These are phyloP conservation scores for Plantago major DNA, from an alignment of 257 asterid genomes.

Conservation along the genomic window DNA sequence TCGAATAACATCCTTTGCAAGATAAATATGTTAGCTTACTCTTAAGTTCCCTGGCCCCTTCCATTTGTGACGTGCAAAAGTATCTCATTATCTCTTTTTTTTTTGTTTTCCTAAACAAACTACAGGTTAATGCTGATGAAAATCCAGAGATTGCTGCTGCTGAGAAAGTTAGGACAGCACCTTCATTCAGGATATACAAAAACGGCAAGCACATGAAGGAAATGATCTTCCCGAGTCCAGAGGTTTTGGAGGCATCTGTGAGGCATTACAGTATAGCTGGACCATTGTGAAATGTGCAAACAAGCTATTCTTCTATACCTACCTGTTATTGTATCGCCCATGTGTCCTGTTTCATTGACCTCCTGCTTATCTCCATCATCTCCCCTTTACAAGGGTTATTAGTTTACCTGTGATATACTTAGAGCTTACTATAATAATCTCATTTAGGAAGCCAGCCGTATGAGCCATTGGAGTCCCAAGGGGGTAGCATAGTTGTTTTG, in stretches of 20 bases:
- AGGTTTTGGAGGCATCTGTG: constrained; percentile 78
- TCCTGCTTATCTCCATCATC: constrained; percentile 15
- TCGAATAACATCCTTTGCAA: too few relatives aligned
- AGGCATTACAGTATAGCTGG: constrained; percentile 61
- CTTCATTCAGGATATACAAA: constrained; percentile 77
- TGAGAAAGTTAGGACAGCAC: constrained; percentile 66
- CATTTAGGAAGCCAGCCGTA: constrained; percentile 29
- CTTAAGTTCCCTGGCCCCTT: neutral
- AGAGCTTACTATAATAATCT: constrained; percentile 45
- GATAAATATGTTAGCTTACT: neutral
- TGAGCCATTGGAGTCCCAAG: constrained; percentile 39
- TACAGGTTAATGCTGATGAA: constrained; percentile 78
- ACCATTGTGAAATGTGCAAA: constrained; percentile 10
- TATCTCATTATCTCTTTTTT: neutral
- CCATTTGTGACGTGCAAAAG: neutral
- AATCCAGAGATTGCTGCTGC: constrained; percentile 47
- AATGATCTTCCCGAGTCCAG: constrained; percentile 72
- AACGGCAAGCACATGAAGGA: constrained; percentile 66
- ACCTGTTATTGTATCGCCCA: constrained; percentile 18
- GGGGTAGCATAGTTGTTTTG: constrained; percentile 39
- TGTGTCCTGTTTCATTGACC: constrained; percentile 19
- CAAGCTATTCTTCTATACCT: neutral
- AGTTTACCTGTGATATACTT: constrained; percentile 39
- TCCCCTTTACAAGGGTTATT: constrained; percentile 18
- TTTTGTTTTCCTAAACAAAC: neutral